phyloP scores from a whole-genome alignment of 306 rosid genomes.

The cucumber (Cucumis sativus) region DNA sequence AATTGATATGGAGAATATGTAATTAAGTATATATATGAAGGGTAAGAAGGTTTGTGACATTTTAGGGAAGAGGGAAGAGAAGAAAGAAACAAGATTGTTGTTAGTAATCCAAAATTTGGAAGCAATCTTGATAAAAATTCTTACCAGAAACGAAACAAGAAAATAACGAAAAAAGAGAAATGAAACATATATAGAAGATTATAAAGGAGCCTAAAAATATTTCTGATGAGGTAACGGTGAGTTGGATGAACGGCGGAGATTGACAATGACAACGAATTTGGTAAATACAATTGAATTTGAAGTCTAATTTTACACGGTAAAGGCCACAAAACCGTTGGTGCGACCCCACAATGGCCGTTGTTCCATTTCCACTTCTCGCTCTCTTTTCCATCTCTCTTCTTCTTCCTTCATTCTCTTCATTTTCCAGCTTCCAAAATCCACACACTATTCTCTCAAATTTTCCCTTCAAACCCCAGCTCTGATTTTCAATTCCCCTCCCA shows the following conservation, averaged over 20 bases:
- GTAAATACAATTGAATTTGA: not conserved
- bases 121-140: not conserved
- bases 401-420: not conserved
- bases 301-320: not conserved
- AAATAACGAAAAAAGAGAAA: too few species aligned
- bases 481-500: not conserved
- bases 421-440: not conserved
- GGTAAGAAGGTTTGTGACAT: too few species aligned
- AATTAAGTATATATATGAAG: too few species aligned
- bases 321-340: not conserved
- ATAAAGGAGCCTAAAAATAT: not conserved
- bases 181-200: too few species aligned
- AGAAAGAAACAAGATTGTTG: too few species aligned
- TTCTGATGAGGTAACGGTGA: not conserved
- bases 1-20: too few species aligned
- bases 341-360: constrained; percentile 9
- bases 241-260: not conserved
- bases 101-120: not conserved
- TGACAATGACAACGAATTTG: not conserved
- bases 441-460: not conserved
- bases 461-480: constrained; percentile 2
- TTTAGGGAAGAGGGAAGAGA: too few species aligned
- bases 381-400: not conserved
- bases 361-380: not conserved
- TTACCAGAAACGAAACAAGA: not conserved